phyloP scores from a whole-genome alignment of 1,284 basidiomycete species.

The Peniophora sp. region DNA sequence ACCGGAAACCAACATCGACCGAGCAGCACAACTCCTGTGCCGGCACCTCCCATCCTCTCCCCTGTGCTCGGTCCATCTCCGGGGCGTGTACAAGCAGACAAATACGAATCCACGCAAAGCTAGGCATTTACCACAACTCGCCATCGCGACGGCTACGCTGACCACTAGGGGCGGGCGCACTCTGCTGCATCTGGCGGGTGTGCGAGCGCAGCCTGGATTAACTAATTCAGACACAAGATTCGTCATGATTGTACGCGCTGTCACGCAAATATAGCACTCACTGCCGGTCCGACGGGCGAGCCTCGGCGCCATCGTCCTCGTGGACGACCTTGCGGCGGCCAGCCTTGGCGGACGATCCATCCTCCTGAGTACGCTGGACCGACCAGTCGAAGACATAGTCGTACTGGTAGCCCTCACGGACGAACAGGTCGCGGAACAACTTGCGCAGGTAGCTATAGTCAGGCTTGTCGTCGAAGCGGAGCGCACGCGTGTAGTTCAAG shows the following conservation, averaged over 20 bases:
- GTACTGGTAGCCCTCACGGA: slow-evolving; percentile 95
- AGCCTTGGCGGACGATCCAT: slow-evolving; percentile 54
- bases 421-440: slow-evolving; percentile 95
- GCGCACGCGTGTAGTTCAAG: slow-evolving; percentile 93
- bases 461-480: slow-evolving; percentile 97
- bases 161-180: slow-evolving; percentile 48
- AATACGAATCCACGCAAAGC: slow-evolving; percentile 8
- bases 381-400: slow-evolving; percentile 99
- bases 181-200: slow-evolving; percentile 65
- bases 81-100: slow-evolving; percentile 32
- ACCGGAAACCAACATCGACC: slow-evolving; percentile 30
- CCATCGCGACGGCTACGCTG: slow-evolving; percentile 56
- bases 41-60: slow-evolving; percentile 45
- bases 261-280: slow-evolving; percentile 33
- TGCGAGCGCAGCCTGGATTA: slow-evolving; percentile 68
- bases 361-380: slow-evolving; percentile 74
- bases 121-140: slow-evolving; percentile 63
- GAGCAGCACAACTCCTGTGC: slow-evolving; percentile 22
- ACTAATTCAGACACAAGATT: slow-evolving; percentile 64
- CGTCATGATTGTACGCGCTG: slow-evolving; percentile 7
- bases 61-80: slow-evolving; percentile 54
- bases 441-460: slow-evolving; percentile 98
- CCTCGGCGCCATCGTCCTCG: slow-evolving; percentile 63
- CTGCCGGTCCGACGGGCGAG: slow-evolving; percentile 72
- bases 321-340: slow-evolving; percentile 70